A percentile compares a stretch with the other conserved stretches of the same genome.
Evolutionary conservation across 2,329 filamentous ascomycete species (phyloP).

Genomic region (Claviceps maximensis): DNA sequence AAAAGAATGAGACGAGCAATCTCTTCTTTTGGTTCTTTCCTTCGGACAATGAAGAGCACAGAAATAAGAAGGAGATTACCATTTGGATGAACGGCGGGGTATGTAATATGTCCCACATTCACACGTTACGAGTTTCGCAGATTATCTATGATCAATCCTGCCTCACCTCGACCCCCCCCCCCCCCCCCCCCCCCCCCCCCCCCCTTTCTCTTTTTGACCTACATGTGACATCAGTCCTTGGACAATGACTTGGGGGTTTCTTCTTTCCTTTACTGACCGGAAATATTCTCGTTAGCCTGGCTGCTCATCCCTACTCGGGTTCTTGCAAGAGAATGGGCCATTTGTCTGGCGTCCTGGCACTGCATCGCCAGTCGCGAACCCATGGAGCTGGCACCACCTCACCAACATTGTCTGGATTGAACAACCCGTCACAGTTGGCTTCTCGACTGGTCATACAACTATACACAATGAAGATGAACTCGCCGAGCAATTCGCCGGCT

Average conservation of each 20-base stretch:
- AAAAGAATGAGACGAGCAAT: conserved; percentile 34
- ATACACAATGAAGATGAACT: conserved; percentile 55
- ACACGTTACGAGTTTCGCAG: neutral
- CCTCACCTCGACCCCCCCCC: no score
- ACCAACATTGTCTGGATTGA: conserved; percentile 55
- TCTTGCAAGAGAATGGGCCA: conserved; percentile 67
- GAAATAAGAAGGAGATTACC: conserved; percentile 42
- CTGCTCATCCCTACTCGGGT: conserved; percentile 49
- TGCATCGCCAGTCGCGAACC: conserved; percentile 48
- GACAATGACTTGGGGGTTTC: neutral
- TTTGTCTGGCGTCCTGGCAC: conserved; percentile 62
- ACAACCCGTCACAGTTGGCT: conserved; percentile 55
- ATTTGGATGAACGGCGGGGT: conserved; percentile 48
- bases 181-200: neutral
- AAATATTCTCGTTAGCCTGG: conserved; percentile 23
- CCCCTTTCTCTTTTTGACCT: neutral
- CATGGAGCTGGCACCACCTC: conserved; percentile 49
- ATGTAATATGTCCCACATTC: neutral
- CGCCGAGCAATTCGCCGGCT: conserved; percentile 60
- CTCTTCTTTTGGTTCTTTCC: conserved; percentile 59
- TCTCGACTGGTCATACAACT: conserved; percentile 49
- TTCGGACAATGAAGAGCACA: conserved; percentile 28
- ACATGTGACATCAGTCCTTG: no score
- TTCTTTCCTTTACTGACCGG: neutral
- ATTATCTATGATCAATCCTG: conserved; percentile 6